phyloP scores from a whole-genome alignment of 768 basidiomycete genomes.

The Lactarius pseudohatsudake region DNA sequence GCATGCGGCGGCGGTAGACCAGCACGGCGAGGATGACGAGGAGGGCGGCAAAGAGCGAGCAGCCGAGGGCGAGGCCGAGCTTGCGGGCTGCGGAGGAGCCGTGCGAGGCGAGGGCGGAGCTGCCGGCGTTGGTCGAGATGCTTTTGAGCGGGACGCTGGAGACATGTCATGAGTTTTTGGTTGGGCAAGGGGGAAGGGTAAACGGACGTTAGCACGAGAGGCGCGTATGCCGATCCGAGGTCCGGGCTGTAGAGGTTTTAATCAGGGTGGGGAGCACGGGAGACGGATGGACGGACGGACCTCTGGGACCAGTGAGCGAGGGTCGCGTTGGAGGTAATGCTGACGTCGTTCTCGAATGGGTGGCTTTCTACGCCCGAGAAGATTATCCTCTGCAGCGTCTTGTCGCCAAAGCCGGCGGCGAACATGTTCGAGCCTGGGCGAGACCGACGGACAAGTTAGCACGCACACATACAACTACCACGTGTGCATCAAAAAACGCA shows the following conservation, averaged over 20 bases:
- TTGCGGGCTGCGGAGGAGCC: background rate
- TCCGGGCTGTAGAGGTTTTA: slow-evolving; percentile 14
- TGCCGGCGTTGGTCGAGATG: background rate
- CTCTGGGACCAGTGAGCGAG: background rate
- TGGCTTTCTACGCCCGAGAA: background rate
- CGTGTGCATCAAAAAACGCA: background rate
- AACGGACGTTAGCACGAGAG: slow-evolving; percentile 19
- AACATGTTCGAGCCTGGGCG: slow-evolving; percentile 27
- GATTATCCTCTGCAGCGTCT: slow-evolving; percentile 1
- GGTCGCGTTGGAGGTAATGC: background rate
- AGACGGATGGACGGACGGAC: background rate
- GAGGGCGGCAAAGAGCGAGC: background rate
- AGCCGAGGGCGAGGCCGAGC: slow-evolving; percentile 18
- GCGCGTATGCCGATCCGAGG: slow-evolving; percentile 23
- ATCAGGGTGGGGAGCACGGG: no score
- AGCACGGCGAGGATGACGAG: background rate
- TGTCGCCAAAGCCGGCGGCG: slow-evolving; percentile 10
- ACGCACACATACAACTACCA: background rate
- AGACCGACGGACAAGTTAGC: background rate
- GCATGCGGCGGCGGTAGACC: background rate
- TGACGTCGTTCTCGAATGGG: background rate
- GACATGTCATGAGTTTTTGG: background rate
- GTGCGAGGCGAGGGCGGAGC: background rate
- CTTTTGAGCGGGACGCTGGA: background rate
- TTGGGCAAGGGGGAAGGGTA: background rate